These are phyloP conservation scores for Paramecium pentaurelia DNA, from an alignment of 73 alveolate genomes.

Conservation along the genomic window DNA sequence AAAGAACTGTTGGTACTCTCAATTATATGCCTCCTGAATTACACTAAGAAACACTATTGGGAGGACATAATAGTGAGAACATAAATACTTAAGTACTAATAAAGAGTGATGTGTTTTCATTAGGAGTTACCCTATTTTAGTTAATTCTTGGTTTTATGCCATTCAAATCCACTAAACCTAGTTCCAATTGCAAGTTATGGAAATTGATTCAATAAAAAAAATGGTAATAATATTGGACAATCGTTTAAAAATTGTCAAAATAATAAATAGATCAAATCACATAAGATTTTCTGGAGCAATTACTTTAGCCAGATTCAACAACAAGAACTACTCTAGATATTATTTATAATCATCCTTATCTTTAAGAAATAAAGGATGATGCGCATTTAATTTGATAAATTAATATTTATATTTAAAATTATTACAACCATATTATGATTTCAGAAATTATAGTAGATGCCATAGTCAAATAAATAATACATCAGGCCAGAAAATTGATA, in stretches of 20 bases:
- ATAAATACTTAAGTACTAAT: not conserved
- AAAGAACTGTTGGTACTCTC: slow-evolving; percentile 39
- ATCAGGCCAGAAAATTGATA: not conserved
- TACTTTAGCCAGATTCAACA: not conserved
- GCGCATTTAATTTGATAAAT: not conserved
- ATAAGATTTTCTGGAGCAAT: not conserved
- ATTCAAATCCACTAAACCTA: not conserved
- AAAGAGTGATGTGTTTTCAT: not conserved
- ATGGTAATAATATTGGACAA: not conserved
- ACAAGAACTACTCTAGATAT: not conserved
- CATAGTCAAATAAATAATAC: not conserved
- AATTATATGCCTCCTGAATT: slow-evolving; percentile 19
- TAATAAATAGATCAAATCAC: not conserved
- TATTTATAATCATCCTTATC: not conserved
- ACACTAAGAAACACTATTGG: not conserved
- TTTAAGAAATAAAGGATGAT: not conserved
- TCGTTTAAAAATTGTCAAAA: not conserved
- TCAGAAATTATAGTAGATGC: not conserved
- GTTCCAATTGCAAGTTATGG: not conserved
- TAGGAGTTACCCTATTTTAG: slow-evolving; percentile 33
- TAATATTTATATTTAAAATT: not conserved
- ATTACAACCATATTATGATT: not conserved
- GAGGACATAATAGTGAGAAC: not conserved
- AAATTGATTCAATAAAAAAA: not conserved
- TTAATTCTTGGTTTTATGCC: not conserved